phyloP scores from a whole-genome alignment of 75 land plant species.

The Cunninghamia lanceolata region DNA sequence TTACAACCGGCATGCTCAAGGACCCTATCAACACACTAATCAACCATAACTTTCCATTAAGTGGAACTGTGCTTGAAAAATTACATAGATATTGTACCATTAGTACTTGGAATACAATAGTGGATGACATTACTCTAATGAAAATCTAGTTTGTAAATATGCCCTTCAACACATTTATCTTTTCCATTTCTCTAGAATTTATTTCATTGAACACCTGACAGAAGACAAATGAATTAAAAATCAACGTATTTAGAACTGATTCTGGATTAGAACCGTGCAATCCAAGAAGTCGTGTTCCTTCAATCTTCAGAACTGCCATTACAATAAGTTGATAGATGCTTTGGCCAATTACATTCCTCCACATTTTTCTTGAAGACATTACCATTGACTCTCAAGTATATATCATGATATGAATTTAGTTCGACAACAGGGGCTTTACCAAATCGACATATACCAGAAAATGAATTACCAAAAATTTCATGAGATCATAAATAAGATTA shows the following conservation, averaged over 20 bases:
- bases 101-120: conserved; percentile 64
- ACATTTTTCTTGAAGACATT: conserved; percentile 76
- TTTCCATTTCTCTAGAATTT: conserved; percentile 67
- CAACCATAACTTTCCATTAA: conserved; percentile 59
- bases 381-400: no score
- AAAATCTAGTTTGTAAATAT: conserved; percentile 60
- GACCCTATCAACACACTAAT: conserved; percentile 59
- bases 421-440: no score
- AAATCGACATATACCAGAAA: no score
- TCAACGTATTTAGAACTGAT: conserved; percentile 50
- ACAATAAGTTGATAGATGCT: conserved; percentile 65
- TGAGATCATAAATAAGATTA: no score
- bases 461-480: no score
- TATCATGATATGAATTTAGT: no score
- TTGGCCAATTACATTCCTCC: conserved; percentile 85
- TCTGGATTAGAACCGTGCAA: conserved; percentile 36
- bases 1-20: conserved; percentile 50
- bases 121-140: conserved; percentile 32
- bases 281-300: conserved; percentile 44
- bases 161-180: conserved; percentile 64
- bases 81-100: conserved; percentile 64
- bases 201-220: conserved; percentile 95
- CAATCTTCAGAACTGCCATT: conserved; percentile 53
- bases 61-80: conserved; percentile 74
- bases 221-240: conserved; percentile 90